Base-by-base conservation (phyloP, 2,329 filamentous ascomycete species). In the Sporothrix schenckii region DNA sequence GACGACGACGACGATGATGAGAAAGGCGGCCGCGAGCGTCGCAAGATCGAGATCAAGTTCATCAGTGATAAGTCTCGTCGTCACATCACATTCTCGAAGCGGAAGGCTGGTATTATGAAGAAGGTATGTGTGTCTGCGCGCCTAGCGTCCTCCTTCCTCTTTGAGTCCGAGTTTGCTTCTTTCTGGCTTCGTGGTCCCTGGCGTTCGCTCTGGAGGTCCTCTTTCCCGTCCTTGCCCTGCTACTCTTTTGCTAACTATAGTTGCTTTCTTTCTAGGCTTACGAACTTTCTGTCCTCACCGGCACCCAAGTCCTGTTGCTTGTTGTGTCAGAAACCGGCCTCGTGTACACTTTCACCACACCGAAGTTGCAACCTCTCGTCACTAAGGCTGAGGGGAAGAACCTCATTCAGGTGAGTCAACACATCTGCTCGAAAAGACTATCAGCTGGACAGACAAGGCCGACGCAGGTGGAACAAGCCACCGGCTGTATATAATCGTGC, bases 11-110 rank as follows among this genome's bases (percentile, higher is more conserved):
- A 98, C 75, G 94, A 98, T 76, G 94, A 97, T 77, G 94, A 97
- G 82, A 98, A 98, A 89, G 93, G 93, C 74, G 93, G 93, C 79
- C 94, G 95, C 82, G 95, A 98, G 88, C 91, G 95, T 80, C 90
- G 95, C 84, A 99, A 99, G 91, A 99, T 99, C 78, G 95, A 99
- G 83, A 99, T 99, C 85, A 99, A 99, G 88, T 99, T 99, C 85
- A 99, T 99, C 82, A 94, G 94, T 83, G 95, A 99, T 84, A 99
- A 99, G 86, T 98, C 94, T 84, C 93, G 95, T 84, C 92, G 95
- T 74, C 95, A 99, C 85, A 99, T 98, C 80, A 98, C 95, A 78
- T 98, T 99, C 82, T 98, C 94, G 76, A 99, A 99, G 89, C 93
- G 95, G 81, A 99, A 99, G 86, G 95, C 95, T 70, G 95, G 95